Base-by-base conservation (phyloP, 2,329 filamentous ascomycete species). In the Penicillium thymicola region DNA sequence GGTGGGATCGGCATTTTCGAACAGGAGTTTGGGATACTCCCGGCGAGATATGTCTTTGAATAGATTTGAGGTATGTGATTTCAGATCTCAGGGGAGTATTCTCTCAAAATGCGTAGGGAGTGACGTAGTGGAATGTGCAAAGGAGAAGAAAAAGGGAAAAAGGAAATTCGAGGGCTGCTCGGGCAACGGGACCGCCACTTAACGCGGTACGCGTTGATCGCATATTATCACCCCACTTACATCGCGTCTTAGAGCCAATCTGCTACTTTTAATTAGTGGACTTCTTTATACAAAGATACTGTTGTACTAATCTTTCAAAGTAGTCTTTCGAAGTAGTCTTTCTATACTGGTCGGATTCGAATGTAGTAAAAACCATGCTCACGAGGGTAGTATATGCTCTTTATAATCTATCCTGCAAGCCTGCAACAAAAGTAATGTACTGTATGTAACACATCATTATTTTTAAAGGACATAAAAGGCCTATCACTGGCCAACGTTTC, bases 401-500 rank as follows among this genome's bases (percentile, higher is more conserved):
- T 28, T 13, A 28, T 49, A n/a, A 9, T 40, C 30, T 51, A 36
- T 44, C 37, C 30, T 43, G 37, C 16, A 13, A 41, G 36, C 13
- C 4, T 36, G 21, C 13, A 32, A 45, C 34, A 40, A 25, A 44
- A 47, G 34, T 27, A 36, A 44, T 45, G 38, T 34, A 36, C 30
- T 51, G 38, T 41, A 48, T 48, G 34, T 54, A 54, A 53, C 51
- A 14, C 40, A 54, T 54, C 51, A 48, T 48, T 54, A 54, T 48
- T 54, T 54, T 53, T 37, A 53, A 27, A 14, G 10, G 25, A 32
- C 27, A 40, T 36, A n/a, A 36, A 36, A 47, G 30, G 21, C 44
- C 14, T 8, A 44, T 51, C n/a, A 54, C 14, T 54, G 36, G 28
- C 51, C 51, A 41, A 54, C 45, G 73, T 97, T 97, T 53, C 88